Percentiles rank a stretch among this genome's conserved stretches.
phyloP scores from a whole-genome alignment of 2,329 filamentous ascomycete species.

The Graphilbum fragrans region DNA sequence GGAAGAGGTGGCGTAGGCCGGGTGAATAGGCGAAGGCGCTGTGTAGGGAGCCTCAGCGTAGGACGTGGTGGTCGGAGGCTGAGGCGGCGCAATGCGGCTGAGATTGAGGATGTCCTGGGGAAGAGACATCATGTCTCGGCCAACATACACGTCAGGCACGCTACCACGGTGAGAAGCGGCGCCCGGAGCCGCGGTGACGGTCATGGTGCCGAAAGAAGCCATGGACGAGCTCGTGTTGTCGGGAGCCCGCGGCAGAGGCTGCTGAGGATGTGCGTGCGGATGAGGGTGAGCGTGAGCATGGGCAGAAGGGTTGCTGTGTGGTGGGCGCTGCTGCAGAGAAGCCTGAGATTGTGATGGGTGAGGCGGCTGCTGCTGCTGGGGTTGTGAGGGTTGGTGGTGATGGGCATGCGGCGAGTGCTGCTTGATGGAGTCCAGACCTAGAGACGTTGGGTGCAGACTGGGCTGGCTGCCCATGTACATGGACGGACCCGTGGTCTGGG shows the following conservation, averaged over 20 bases:
- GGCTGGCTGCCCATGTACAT: conserved; percentile 50
- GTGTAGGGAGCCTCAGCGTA: conserved; percentile 61
- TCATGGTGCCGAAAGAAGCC: conserved; percentile 53
- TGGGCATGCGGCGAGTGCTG: conserved; percentile 34
- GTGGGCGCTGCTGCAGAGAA: not conserved
- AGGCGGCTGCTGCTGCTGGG: not conserved
- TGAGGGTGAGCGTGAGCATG: conserved; percentile 1
- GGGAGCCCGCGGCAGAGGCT: conserved; percentile 8
- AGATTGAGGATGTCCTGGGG: conserved; percentile 63
- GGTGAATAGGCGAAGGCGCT: conserved; percentile 53
- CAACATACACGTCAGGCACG: conserved; percentile 41
- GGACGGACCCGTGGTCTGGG: conserved; percentile 41
- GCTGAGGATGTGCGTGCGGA: conserved; percentile 16
- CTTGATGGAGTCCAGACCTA: conserved; percentile 43
- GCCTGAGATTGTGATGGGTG: not conserved
- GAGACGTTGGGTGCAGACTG: conserved; percentile 42
- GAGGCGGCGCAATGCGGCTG: conserved; percentile 43
- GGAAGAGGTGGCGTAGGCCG: conserved; percentile 52
- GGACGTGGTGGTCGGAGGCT: conserved; percentile 45
- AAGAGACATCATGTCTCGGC: conserved; percentile 55
- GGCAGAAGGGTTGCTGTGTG: conserved; percentile 1
- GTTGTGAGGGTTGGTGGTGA: conserved; percentile 2
- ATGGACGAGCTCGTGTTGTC: conserved; percentile 40
- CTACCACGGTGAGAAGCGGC: conserved; percentile 54
- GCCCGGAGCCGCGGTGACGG: conserved; percentile 24